Percentiles rank a stretch among this genome's conserved stretches.
phyloP scores from a whole-genome alignment of 371 early-diverging fungal species.

The Mucor velutinosus region DNA sequence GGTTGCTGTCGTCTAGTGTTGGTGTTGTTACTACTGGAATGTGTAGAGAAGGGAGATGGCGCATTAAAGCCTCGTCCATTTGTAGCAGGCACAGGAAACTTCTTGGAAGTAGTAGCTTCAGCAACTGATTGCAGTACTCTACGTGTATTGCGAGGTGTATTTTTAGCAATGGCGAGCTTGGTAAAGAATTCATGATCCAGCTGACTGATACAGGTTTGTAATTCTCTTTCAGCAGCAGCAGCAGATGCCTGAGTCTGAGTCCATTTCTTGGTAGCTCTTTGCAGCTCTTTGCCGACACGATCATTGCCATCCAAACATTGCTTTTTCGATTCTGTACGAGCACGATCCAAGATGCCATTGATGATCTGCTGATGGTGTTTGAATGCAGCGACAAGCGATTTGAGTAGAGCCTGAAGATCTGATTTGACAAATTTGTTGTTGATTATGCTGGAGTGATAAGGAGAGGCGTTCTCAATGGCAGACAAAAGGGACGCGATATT shows the following conservation, averaged over 20 bases:
- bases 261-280: constrained; percentile 44
- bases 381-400: constrained; percentile 49
- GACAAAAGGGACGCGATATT: constrained; percentile 30
- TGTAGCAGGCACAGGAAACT: background rate
- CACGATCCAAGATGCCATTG: constrained; percentile 34
- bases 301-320: constrained; percentile 33
- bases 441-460: constrained; percentile 37
- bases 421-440: constrained; percentile 44
- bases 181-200: constrained; percentile 50
- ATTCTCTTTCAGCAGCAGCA: constrained; percentile 32
- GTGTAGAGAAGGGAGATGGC: constrained; percentile 2
- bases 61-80: background rate
- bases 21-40: background rate
- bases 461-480: constrained; percentile 46
- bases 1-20: constrained; percentile 9
- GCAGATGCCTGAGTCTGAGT: constrained; percentile 39
- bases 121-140: constrained; percentile 1
- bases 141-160: constrained; percentile 2
- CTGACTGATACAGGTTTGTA: constrained; percentile 39
- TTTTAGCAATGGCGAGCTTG: constrained; percentile 45
- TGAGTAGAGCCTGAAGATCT: constrained; percentile 52
- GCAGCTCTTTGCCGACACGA: constrained; percentile 42
- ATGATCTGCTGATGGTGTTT: constrained; percentile 46
- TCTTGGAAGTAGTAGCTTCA: constrained; percentile 3
- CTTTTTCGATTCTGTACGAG: constrained; percentile 31